Evolutionary conservation across 768 basidiomycete species (phyloP).

Genomic region (Mycena indigotica): DNA sequence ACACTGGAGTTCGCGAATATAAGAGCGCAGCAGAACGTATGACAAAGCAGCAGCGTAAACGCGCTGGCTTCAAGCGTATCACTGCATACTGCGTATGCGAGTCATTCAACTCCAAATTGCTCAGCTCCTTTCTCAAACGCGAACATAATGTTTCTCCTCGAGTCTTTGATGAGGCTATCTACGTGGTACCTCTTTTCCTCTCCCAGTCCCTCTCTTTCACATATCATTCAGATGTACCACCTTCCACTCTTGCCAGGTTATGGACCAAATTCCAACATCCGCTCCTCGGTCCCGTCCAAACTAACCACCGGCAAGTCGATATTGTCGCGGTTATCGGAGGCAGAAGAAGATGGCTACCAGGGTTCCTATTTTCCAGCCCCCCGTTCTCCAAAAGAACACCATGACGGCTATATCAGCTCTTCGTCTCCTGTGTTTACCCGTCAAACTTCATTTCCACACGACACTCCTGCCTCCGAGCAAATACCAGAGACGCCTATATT

Average conservation of each 20-base stretch:
- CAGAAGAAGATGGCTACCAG: conserved; percentile 89
- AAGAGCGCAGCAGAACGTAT: conserved; percentile 88
- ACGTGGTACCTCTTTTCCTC: conserved; percentile 64
- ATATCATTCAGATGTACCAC: conserved; percentile 73
- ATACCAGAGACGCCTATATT: conserved; percentile 15
- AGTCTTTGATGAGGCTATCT: conserved; percentile 91
- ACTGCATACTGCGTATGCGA: conserved; percentile 92
- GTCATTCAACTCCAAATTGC: conserved; percentile 78
- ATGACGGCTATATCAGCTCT: conserved; percentile 69
- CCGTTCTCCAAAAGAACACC: conserved; percentile 35
- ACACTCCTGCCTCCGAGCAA: conserved; percentile 16
- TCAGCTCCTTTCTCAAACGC: conserved; percentile 85
- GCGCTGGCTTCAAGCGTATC: conserved; percentile 77
- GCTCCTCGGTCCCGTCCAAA: conserved; percentile 74
- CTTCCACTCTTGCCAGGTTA: conserved; percentile 91
- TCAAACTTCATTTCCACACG: conserved; percentile 17
- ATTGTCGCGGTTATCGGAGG: conserved; percentile 74
- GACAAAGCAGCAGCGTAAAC: conserved; percentile 82
- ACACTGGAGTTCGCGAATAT: conserved; percentile 69
- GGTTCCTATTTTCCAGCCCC: conserved; percentile 71
- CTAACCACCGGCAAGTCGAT: conserved; percentile 57
- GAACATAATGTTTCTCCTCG: conserved; percentile 90
- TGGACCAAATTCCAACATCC: conserved; percentile 77
- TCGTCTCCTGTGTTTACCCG: conserved; percentile 45
- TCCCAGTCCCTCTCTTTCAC: conserved; percentile 2